Conservation (phyloP, 2,329 filamentous ascomycete genomes). For the Dendrostoma leiphaemia region DNA sequence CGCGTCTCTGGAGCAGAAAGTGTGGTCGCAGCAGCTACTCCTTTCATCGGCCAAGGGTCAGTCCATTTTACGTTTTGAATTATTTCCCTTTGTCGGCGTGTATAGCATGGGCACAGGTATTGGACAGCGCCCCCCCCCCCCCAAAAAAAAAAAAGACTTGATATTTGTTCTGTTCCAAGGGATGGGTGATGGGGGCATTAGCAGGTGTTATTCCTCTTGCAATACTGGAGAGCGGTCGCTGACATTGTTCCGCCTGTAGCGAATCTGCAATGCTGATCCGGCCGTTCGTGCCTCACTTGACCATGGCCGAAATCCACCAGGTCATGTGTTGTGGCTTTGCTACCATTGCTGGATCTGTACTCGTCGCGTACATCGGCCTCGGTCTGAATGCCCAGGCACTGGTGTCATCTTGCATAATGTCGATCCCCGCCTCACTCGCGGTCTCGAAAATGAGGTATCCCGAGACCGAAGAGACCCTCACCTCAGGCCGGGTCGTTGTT, state of each 20-base stretch:
- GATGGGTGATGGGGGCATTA: too few species aligned
- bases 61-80: too few species aligned
- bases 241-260: too few species aligned
- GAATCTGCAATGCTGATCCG: conserved; percentile 91
- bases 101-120: too few species aligned
- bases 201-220: too few species aligned
- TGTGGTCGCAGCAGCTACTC: conserved; percentile 86
- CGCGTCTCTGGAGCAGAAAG: conserved; percentile 86
- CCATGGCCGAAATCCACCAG: conserved; percentile 85
- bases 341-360: conserved; percentile 84
- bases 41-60: conserved; percentile 94
- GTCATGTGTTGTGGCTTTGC: conserved; percentile 91
- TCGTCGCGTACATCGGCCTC: conserved; percentile 82
- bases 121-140: too few species aligned
- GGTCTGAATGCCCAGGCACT: conserved; percentile 82
- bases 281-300: conserved; percentile 82
- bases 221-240: too few species aligned
- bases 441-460: conserved; percentile 88
- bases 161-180: too few species aligned
- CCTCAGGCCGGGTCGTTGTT: conserved; percentile 78
- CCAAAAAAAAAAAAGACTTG: too few species aligned
- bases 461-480: conserved; percentile 82
- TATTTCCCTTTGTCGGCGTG: too few species aligned
- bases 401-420: conserved; percentile 92
- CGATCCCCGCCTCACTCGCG: conserved; percentile 85